Base-by-base conservation (phyloP, 164 flowering plant species). In the Liquidambar formosana region DNA sequence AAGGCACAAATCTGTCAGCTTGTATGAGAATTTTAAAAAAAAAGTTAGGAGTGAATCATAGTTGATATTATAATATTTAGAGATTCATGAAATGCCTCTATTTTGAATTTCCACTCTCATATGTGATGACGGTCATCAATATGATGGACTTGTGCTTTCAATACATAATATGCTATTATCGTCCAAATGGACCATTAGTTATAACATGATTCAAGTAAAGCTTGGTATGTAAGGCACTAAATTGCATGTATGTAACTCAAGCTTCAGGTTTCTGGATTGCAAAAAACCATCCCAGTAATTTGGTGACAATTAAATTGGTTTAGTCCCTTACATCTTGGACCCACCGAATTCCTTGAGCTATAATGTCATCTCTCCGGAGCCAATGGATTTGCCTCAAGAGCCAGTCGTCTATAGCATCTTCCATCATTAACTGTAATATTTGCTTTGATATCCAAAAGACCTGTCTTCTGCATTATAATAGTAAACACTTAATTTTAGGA, bases 391-490 rank as follows among this genome's bases (percentile, higher is more conserved):
- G 93, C 84, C 92, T 81, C 79, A 96, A 65, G 48, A 96, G 87
- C 88, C 87, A 94, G 77, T 96, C 99, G 79, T 96, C 99, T 70
- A 96, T 86, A 54, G 98, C 99, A 84, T 96, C 99, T 74, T 94
- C 98, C 99, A 96, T 96, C 72, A 94, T 76, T 68, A 96, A 76
- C 79, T 96, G 99, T 62, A 93, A 69, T 71, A 96, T 92, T 78
- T 96, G 98, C 80, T 92, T 92, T 75, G 99, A 96, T 68, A 93
- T 90, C 99, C 99, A 96, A 76, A 92, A 90, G 63, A 92, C 99
- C 75, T 96, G 99, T 70, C 99, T 82, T 77, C 99, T 96, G 89
- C 79, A 82, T 59, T 41, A 59, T 70, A 54, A 21, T 49, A 56
- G 19, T 33, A 68, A 46, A 66, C 67, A 57, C 57, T 38, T 45